Evolutionary conservation across 768 basidiomycete species (phyloP), one percentile per base, ranked within the genome.

Genomic region (Xerocomus potaroensis): DNA sequence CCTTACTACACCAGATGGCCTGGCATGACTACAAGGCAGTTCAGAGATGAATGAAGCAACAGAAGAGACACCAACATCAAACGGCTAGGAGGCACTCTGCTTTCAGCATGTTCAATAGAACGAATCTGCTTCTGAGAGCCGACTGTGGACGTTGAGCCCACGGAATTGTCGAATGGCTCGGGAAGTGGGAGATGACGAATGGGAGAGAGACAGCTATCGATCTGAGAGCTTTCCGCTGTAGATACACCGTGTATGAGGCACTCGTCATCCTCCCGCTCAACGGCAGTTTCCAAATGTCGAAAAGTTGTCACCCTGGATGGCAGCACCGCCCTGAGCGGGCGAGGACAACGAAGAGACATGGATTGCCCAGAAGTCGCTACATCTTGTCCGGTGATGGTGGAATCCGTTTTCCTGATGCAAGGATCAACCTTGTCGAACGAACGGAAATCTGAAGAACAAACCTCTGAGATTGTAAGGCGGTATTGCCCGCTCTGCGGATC

Each of bases 141-240:
- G 10, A 26, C 16, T 12, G 27, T 5, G 8, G 40, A 9, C 18
- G 24, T 18, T 12, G 21, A 29, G 40, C 37, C 14, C 16, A 33
- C 15, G 18, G 40, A 45, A 29, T 36, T 16, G 14, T 35, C 9
- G 16, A 50, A 53, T 18, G 57, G 47, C 18, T 51, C 45, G 1
- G 48, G 44, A 27, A 62, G 24, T 11, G 44, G 32, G 24, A 56
- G 15, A 34, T 61, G 44, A 4, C 11, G 3, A 15, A 57, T 54
- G 33, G 60, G 58, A 9, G 60, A 57, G 19, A 63, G 58, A 39
- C 36, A 43, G 8, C 22, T 16, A 14, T 21, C 24, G 15, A 8
- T 1, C 16, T 22, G 48, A 35, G 51, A 45, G 30, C 42, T 56
- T 11, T 32, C 30, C 27, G 42, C 8, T 2, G 10, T 8, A 7